phyloP scores from a whole-genome alignment of 331 rosid species.

The Malus hybrid region DNA sequence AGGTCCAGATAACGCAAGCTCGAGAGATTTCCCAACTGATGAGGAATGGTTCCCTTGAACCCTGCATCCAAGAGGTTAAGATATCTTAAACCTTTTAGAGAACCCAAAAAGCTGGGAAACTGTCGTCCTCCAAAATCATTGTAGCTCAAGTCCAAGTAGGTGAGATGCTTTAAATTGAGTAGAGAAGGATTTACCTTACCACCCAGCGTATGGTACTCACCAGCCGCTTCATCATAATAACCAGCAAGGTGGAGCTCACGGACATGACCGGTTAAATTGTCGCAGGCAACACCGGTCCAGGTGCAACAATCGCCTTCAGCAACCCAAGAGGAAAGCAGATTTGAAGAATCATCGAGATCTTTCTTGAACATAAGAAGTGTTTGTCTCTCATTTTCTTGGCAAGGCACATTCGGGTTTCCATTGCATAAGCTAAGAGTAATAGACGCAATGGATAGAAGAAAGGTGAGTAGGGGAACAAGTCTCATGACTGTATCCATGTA shows the following conservation, averaged over 20 bases:
- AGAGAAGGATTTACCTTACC: background rate
- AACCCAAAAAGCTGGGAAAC: too few species aligned
- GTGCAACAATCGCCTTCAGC: background rate
- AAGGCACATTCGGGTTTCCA: background rate
- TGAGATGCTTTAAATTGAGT: background rate
- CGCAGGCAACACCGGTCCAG: background rate
- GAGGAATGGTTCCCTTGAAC: too few species aligned
- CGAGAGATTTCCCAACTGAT: too few species aligned
- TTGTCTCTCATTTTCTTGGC: background rate
- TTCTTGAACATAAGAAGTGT: background rate
- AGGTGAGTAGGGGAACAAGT: background rate
- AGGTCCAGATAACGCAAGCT: too few species aligned
- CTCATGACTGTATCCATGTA: background rate
- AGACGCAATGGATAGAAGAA: background rate
- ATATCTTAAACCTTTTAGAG: too few species aligned
- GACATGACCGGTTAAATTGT: background rate
- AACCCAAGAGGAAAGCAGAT: background rate
- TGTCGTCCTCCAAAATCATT: too few species aligned
- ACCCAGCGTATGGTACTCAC: rapidly evolving
- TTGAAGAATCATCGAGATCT: background rate
- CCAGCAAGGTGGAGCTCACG: background rate
- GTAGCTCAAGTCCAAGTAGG: background rate
- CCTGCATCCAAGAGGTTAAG: too few species aligned
- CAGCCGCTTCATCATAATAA: background rate
- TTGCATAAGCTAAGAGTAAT: background rate